Conservation (phyloP, 495 filamentous ascomycete species). For the Penicillium diatomitis region DNA sequence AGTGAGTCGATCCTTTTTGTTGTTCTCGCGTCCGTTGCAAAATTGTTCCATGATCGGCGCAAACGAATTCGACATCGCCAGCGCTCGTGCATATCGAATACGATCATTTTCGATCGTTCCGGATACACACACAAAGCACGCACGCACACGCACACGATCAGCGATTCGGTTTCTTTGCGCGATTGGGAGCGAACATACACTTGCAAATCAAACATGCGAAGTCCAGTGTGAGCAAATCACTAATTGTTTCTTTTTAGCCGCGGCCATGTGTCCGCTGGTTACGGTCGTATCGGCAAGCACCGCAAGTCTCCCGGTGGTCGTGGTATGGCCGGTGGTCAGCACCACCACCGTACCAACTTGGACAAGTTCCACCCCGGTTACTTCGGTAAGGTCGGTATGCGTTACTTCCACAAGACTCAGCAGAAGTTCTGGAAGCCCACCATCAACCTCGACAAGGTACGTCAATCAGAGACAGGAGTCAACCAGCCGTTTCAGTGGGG, state of each 20-base stretch:
- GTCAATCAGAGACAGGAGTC: conserved; percentile 8
- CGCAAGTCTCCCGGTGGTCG: conserved; percentile 90
- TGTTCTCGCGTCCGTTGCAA: neutral
- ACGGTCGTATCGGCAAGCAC: conserved; percentile 90
- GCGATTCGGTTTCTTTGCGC: too few species aligned
- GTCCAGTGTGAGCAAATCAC: neutral
- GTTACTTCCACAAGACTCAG: conserved; percentile 82
- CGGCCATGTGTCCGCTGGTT: conserved; percentile 89
- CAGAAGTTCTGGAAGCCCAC: conserved; percentile 90
- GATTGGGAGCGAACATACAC: too few species aligned
- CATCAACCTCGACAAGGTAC: conserved; percentile 86
- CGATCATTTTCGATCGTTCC: neutral
- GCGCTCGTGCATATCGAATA: conserved; percentile 1
- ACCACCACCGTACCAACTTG: conserved; percentile 91
- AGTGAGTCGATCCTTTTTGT: conserved; percentile 46
- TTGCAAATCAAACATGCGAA: too few species aligned
- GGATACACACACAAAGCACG: neutral
- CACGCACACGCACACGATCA: neutral
- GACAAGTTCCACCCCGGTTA: conserved; percentile 95
- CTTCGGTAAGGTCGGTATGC: conserved; percentile 97
- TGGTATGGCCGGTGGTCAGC: conserved; percentile 90
- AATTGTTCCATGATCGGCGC: conserved; percentile 13
- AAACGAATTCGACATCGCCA: conserved; percentile 14
- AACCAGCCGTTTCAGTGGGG: conserved; percentile 3
- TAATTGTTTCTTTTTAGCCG: conserved; percentile 46